phyloP scores from a whole-genome alignment of 768 basidiomycete species.

The Pisolithus marmoratus region DNA sequence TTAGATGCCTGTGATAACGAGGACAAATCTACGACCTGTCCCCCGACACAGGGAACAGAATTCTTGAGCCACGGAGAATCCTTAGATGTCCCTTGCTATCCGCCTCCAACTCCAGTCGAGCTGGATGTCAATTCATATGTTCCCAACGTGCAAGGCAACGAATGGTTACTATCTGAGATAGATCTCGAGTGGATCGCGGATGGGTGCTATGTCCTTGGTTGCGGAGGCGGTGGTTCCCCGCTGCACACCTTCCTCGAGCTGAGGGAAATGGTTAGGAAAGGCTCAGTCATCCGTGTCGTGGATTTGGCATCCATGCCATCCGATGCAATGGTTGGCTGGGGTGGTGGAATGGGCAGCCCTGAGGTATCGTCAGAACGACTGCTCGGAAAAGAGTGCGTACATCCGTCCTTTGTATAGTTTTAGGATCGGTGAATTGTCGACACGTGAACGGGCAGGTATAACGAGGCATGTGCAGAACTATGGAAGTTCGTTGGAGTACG shows the following conservation, averaged over 20 bases:
- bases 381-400: constrained; percentile 31
- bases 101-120: constrained; percentile 9
- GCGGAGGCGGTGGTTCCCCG: constrained; percentile 59
- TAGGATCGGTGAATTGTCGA: not conserved
- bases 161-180: constrained; percentile 42
- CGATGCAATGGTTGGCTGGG: constrained; percentile 37
- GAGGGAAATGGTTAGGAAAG: constrained; percentile 48
- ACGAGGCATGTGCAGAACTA: constrained; percentile 26
- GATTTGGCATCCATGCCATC: constrained; percentile 38
- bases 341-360: constrained; percentile 40
- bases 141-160: constrained; percentile 33
- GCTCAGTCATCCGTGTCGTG: constrained; percentile 39
- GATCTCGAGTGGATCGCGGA: constrained; percentile 57
- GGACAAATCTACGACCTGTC: not conserved
- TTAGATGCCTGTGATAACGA: constrained; percentile 10
- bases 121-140: constrained; percentile 31
- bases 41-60: not conserved
- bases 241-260: constrained; percentile 46
- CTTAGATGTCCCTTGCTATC: not conserved
- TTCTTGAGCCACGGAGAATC: not conserved
- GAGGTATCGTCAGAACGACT: constrained; percentile 34
- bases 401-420: not conserved
- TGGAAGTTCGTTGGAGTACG: constrained; percentile 25
- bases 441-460: constrained; percentile 19
- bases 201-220: constrained; percentile 58